phyloP scores from a whole-genome alignment of 2,329 filamentous ascomycete species.

The Chaetomium sp. region DNA sequence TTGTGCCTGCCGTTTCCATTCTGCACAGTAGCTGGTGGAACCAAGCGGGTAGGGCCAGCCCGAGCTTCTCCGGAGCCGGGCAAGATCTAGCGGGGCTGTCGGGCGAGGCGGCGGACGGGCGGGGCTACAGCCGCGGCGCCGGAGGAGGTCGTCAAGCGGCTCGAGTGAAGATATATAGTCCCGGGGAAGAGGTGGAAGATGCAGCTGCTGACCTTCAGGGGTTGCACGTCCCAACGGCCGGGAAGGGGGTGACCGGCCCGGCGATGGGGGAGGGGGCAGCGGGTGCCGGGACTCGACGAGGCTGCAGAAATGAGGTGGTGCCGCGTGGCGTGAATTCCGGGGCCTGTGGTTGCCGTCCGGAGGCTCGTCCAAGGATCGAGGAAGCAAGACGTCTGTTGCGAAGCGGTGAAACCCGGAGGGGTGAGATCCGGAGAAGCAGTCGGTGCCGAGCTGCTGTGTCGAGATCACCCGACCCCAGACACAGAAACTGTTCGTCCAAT shows the following conservation, averaged over 20 bases:
- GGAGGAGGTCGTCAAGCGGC: neutral
- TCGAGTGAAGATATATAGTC: neutral
- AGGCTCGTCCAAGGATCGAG: neutral
- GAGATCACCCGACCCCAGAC: constrained; percentile 20
- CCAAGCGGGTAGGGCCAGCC: constrained; percentile 14
- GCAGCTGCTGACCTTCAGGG: neutral
- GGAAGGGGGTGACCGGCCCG: constrained; percentile 11
- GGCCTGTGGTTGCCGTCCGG: constrained; percentile 4
- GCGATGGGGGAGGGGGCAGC: constrained; percentile 4
- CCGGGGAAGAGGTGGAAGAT: neutral
- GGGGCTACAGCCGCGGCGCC: constrained; percentile 1
- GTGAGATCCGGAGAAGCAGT: neutral
- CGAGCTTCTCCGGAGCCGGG: constrained; percentile 17
- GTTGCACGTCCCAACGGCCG: constrained; percentile 4
- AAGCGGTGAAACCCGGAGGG: constrained; percentile 16
- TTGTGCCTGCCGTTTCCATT: constrained; percentile 49
- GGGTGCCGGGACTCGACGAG: neutral
- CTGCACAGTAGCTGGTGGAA: constrained; percentile 33
- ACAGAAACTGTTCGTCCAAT: constrained; percentile 7
- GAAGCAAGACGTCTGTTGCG: neutral
- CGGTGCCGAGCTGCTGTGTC: constrained; percentile 9
- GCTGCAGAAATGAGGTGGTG: constrained; percentile 12
- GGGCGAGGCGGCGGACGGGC: constrained; percentile 1
- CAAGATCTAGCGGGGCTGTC: constrained; percentile 2
- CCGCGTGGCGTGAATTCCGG: constrained; percentile 17